Evolutionary conservation across 192 early-diverging fungal species (phyloP).

Genomic region (Coemansia biformis): DNA sequence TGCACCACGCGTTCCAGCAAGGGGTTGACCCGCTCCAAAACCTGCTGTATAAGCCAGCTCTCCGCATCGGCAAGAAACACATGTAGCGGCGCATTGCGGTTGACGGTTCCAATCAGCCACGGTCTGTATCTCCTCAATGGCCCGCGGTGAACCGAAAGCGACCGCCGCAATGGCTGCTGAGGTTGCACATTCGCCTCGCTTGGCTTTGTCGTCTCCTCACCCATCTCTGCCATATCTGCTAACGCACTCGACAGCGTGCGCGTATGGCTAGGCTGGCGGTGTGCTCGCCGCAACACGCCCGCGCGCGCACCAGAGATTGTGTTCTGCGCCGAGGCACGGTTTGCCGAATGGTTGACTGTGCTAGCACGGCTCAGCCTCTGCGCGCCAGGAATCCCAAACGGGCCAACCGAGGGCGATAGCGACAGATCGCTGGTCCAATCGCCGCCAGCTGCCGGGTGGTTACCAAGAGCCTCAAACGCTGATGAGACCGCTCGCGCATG

Average conservation of each 20-base stretch:
- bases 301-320: constrained; percentile 2
- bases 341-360: constrained; percentile 4
- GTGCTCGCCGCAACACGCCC: constrained; percentile 18
- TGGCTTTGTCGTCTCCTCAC: neutral
- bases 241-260: constrained; percentile 14
- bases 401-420: constrained; percentile 21
- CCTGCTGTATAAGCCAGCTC: constrained; percentile 51
- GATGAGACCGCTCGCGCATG: constrained; percentile 45
- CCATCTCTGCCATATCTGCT: constrained; percentile 2
- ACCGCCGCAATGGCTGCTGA: constrained; percentile 19
- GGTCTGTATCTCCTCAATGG: constrained; percentile 30
- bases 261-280: constrained; percentile 9
- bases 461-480: constrained; percentile 36
- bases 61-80: constrained; percentile 45
- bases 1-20: constrained; percentile 39
- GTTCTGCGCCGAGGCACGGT: neutral
- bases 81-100: constrained; percentile 40
- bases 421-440: neutral
- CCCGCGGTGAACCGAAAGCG: constrained; percentile 17
- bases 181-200: neutral
- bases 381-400: constrained; percentile 3
- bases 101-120: constrained; percentile 38
- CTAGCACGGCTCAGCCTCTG: constrained; percentile 10
- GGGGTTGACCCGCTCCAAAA: constrained; percentile 42
- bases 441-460: constrained; percentile 6